Evolutionary conservation across 106 monocot genomes (phyloP), one percentile per base, ranked within the genome.

Genomic region (Acorus gramineus): DNA sequence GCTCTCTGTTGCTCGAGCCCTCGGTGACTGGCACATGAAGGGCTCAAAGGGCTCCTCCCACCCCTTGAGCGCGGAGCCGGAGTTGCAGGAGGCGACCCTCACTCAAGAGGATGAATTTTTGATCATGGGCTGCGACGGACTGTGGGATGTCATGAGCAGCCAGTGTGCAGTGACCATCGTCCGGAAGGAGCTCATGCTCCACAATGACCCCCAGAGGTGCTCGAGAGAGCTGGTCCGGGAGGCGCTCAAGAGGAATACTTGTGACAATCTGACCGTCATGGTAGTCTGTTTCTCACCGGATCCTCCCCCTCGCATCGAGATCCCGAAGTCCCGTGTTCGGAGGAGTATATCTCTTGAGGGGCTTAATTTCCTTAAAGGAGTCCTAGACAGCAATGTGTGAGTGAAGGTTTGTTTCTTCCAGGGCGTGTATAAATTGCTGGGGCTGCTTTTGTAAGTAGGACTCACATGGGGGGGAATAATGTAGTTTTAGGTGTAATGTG

Each of bases 311-410:
- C 57, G 68, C 11, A 86, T 84, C 5, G 84, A 92, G 78, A 71
- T 92, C 50, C 79, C 84, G 1, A 81, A 66, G 65, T 78, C 79
- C 13, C 72, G 83, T 43, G 81, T 92, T 58, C 72, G 91, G 62
- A 78, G 86, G 64, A 86, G 91, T 47, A 86, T 92, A 50, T 86
- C 91, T 0, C 42, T 77, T 8, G 91, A 92, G 63, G 84, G 81
- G 0, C 14, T 86, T 74, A 71, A 83, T 72, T 75, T 81, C 50
- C 76, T 92, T 10, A 68, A 74, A 70, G 86, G 81, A 8, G 79
- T 76, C 28, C 57, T 92, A 54, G 91, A 86, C 61, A 65, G 71
- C 67, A 71, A 77, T 55, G n/a, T n/a, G 57, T 12, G 7, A 5
- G 6, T 9, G 57, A 57, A 57, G 2, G n/a, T 57, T 57, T n/a